These are phyloP conservation scores for Syzygium jambos DNA, from an alignment of 345 rosid genomes.

Conservation along the genomic window DNA sequence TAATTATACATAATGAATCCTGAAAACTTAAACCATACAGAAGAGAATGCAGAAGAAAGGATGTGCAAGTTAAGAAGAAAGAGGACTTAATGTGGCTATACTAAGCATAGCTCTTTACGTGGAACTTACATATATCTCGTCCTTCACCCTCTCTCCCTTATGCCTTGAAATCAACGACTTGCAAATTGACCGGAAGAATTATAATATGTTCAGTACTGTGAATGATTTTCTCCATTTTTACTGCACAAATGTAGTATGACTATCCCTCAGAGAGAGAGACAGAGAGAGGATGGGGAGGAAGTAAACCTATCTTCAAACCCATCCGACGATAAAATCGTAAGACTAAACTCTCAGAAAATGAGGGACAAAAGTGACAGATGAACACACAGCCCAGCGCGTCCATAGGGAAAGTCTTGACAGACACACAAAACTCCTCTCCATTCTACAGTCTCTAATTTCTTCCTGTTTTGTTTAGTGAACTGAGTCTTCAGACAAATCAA, in stretches of 20 bases:
- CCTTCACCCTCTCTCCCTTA: not conserved
- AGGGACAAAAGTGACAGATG: not conserved
- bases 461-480: too few relatives aligned
- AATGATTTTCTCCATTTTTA: not conserved
- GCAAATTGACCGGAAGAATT: not conserved
- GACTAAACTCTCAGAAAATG: not conserved
- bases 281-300: not conserved
- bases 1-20: not conserved
- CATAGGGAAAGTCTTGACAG: too few relatives aligned
- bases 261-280: not conserved
- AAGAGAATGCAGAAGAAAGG: not conserved
- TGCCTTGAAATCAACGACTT: too few relatives aligned
- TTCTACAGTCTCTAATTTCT: too few relatives aligned
- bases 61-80: not conserved
- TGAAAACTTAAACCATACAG: too few relatives aligned
- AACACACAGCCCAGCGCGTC: not conserved
- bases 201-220: not conserved
- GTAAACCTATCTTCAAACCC: not conserved
- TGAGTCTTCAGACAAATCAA: not conserved
- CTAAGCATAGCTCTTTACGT: not conserved
- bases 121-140: too few relatives aligned
- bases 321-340: not conserved
- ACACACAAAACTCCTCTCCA: too few relatives aligned
- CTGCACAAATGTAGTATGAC: not conserved
- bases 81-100: not conserved